Conservation (phyloP, 179 eudicot genomes). For the Silene coronaria region DNA sequence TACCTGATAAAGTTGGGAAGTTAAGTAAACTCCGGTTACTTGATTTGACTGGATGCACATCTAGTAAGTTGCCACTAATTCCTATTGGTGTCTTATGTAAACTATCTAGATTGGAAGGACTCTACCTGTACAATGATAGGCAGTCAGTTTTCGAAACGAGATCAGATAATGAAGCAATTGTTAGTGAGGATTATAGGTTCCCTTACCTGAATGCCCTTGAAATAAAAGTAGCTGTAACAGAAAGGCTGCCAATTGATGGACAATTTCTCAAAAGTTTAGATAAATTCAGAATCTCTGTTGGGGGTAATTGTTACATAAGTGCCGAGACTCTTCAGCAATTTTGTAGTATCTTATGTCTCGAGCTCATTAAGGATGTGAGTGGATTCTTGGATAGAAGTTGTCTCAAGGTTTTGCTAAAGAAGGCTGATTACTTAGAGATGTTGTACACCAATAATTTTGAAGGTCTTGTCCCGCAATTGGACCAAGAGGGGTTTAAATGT, state of each 20-base stretch:
- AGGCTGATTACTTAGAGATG: not conserved
- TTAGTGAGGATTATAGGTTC: not conserved
- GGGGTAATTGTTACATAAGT: too few species aligned
- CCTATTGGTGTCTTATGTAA: not conserved
- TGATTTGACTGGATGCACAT: slow-evolving; percentile 2
- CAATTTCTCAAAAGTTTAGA: not conserved
- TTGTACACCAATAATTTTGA: not conserved
- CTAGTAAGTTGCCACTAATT: not conserved
- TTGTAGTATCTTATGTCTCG: not conserved
- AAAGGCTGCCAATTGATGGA: not conserved
- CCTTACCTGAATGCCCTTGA: not conserved
- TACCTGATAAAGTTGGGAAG: slow-evolving; percentile 2
- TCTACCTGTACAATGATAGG: not conserved
- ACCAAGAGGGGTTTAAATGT: not conserved
- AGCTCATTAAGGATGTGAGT: not conserved
- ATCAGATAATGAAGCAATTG: not conserved
- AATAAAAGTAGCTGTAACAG: too few species aligned
- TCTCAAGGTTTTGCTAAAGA: not conserved
- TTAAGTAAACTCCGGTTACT: slow-evolving; percentile 13
- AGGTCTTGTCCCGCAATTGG: not conserved
- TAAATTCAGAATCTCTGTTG: not conserved
- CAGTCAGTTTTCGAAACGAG: not conserved
- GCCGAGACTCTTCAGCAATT: not conserved
- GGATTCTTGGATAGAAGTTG: not conserved
- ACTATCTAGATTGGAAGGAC: slow-evolving; percentile 14